phyloP scores from a whole-genome alignment of 1,284 basidiomycete genomes.

The Ganoderma lingzhi region DNA sequence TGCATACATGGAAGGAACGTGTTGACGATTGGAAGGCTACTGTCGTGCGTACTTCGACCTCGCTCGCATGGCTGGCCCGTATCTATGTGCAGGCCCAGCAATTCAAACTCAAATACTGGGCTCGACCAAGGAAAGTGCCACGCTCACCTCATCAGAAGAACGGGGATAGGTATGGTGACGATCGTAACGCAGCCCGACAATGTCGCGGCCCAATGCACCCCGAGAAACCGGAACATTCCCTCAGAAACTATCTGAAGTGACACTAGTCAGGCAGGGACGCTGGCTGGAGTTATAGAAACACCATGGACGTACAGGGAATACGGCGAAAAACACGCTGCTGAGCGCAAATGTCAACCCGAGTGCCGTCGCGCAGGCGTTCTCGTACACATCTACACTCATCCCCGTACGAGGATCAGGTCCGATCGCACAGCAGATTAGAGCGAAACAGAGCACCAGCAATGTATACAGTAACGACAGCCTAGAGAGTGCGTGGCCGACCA shows the following conservation, averaged over 20 bases:
- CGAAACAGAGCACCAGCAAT: conserved; percentile 17
- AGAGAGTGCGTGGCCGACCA: too few relatives aligned
- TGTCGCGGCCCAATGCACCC: conserved; percentile 19
- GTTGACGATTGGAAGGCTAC: neutral
- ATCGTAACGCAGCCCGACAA: conserved; percentile 21
- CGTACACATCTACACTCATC: conserved; percentile 11
- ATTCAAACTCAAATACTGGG: neutral
- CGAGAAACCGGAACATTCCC: conserved; percentile 13
- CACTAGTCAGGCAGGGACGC: neutral
- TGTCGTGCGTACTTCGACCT: conserved; percentile 13
- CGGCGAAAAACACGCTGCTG: conserved; percentile 2
- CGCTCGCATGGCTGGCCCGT: conserved; percentile 14
- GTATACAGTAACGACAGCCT: conserved; percentile 25
- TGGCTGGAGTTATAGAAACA: neutral
- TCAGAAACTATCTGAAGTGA: conserved; percentile 13
- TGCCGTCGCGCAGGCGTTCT: neutral
- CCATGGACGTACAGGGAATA: conserved; percentile 2
- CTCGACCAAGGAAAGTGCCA: too few relatives aligned
- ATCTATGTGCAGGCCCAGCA: neutral
- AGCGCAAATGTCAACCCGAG: conserved; percentile 5
- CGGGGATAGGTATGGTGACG: conserved; percentile 19
- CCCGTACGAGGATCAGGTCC: conserved; percentile 1
- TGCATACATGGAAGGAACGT: neutral
- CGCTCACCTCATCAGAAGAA: conserved; percentile 18
- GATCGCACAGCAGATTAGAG: neutral